Conservation (phyloP, 257 asterid genomes). For the Jaltomata sinuosa region DNA sequence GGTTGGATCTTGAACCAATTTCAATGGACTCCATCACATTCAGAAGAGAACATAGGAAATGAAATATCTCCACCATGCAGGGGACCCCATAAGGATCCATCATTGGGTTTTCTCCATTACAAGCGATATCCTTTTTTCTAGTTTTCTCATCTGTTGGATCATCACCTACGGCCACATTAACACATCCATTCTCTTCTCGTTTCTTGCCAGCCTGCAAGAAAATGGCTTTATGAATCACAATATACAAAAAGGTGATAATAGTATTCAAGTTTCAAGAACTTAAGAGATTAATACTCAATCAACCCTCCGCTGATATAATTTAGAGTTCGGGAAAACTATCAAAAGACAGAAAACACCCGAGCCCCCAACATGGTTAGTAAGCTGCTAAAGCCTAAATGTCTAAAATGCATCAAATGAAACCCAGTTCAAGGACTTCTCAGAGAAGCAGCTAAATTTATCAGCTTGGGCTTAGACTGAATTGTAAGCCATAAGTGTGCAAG, state of each 20-base stretch:
- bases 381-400: background rate
- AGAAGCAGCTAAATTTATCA: background rate
- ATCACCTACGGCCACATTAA: conserved; percentile 10
- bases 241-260: background rate
- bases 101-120: conserved; percentile 36
- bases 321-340: background rate
- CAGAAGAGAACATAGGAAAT: conserved; percentile 82
- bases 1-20: conserved; percentile 59
- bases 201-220: conserved; percentile 36
- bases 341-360: background rate
- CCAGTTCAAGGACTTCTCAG: background rate
- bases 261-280: background rate
- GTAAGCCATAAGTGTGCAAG: background rate
- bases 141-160: conserved; percentile 15
- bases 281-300: background rate
- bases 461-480: background rate
- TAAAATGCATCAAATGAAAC: background rate
- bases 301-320: background rate
- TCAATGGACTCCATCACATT: conserved; percentile 73
- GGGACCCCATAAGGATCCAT: conserved; percentile 86
- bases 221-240: background rate
- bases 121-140: conserved; percentile 21
- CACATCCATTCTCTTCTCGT: conserved; percentile 25
- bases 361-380: background rate
- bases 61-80: conserved; percentile 87